Evolutionary conservation across 169 alveolate species (phyloP).

Genomic region (Plasmodium falciparum): DNA sequence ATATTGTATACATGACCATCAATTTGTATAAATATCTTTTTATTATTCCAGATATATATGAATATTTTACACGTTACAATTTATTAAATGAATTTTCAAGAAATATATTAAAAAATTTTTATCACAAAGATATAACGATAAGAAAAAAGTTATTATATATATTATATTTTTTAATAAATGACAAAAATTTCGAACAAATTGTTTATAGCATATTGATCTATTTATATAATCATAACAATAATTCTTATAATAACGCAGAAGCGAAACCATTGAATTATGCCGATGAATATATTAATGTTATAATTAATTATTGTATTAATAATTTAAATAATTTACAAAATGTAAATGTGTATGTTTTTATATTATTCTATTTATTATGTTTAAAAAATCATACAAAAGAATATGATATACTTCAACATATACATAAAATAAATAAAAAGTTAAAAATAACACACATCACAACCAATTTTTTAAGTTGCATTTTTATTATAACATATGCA

Average conservation of each 20-base stretch:
- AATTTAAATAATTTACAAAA: conserved; percentile 8
- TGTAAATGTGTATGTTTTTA: conserved; percentile 25
- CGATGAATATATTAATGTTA: conserved; percentile 45
- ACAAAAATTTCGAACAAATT: conserved; percentile 19
- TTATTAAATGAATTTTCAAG: conserved; percentile 6
- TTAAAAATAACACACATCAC: conserved; percentile 14
- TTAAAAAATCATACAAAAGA: conserved; percentile 43
- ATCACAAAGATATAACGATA: conserved; percentile 24
- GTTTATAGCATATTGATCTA: conserved; percentile 6
- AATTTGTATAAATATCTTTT: conserved; percentile 21
- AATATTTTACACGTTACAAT: background rate
- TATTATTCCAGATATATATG: conserved; percentile 5
- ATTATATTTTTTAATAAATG: conserved; percentile 31
- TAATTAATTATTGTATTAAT: conserved; percentile 26
- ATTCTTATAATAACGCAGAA: background rate
- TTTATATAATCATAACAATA: background rate
- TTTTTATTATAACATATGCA: conserved; percentile 36
- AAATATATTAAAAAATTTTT: conserved; percentile 14
- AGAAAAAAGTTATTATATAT: conserved; percentile 36
- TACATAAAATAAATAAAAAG: background rate
- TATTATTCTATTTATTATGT: conserved; percentile 44
- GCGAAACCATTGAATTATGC: background rate
- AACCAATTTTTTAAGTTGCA: conserved; percentile 40
- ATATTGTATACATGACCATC: conserved; percentile 30
- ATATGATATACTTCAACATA: conserved; percentile 1